These are phyloP conservation scores for Ascoidea asiatica DNA, from an alignment of 805 yeast species.

Conservation along the genomic window DNA sequence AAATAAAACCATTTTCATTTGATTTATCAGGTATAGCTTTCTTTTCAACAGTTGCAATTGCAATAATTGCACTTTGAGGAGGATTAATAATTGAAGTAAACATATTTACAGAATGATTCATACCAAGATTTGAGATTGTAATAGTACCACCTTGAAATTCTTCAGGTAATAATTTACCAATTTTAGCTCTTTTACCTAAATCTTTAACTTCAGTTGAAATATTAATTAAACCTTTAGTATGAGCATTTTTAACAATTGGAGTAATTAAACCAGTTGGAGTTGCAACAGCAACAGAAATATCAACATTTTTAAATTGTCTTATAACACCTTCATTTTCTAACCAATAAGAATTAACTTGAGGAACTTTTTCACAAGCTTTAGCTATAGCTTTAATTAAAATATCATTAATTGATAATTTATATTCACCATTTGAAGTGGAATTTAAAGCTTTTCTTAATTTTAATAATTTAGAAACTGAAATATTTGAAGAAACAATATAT, in stretches of 20 bases:
- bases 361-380: constrained; percentile 78
- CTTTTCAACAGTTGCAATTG: constrained; percentile 87
- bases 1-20: constrained; percentile 81
- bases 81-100: constrained; percentile 98
- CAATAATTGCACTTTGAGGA: constrained; percentile 90
- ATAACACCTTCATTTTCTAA: constrained; percentile 78
- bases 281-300: constrained; percentile 96
- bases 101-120: constrained; percentile 86
- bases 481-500: constrained; percentile 77
- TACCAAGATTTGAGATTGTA: constrained; percentile 96
- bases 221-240: constrained; percentile 69
- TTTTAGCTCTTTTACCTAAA: constrained; percentile 92
- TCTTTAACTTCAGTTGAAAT: constrained; percentile 83
- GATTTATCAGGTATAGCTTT: constrained; percentile 87
- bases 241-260: constrained; percentile 86
- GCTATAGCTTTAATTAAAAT: constrained; percentile 90
- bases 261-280: constrained; percentile 96
- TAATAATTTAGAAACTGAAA: constrained; percentile 80
- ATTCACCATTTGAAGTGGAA: constrained; percentile 71
- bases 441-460: constrained; percentile 87
- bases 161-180: constrained; percentile 83
- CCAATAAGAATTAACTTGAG: constrained; percentile 92
- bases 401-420: constrained; percentile 89
- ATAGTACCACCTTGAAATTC: constrained; percentile 99
- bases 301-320: constrained; percentile 84